A percentile compares a stretch with the other conserved stretches of the same genome.
Conservation (phyloP, 75 land plant species). For the Selaginella moellendorffii region DNA sequence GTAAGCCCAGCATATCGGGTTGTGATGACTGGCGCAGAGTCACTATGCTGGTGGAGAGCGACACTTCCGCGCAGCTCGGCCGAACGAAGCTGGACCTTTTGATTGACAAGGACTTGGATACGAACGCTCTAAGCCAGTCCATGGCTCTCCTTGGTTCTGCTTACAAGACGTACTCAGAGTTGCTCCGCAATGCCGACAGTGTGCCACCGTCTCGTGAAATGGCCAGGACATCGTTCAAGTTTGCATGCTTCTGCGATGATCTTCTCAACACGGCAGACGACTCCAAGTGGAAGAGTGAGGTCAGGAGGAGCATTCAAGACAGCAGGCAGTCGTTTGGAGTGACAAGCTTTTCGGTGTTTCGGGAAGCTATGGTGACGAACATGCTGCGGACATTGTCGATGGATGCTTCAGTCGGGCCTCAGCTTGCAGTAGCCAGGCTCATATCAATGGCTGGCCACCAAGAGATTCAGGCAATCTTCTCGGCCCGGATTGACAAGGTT, state of each 20-base stretch:
- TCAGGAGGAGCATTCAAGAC: constrained; percentile 13
- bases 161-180: constrained; percentile 16
- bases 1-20: constrained; percentile 6
- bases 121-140: constrained; percentile 14
- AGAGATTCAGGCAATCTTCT: constrained; percentile 24
- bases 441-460: constrained; percentile 24
- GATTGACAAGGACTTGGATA: constrained; percentile 6
- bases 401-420: no score
- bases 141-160: constrained; percentile 24
- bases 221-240: constrained; percentile 30
- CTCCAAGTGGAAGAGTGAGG: constrained; percentile 10
- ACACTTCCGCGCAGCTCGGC: constrained; percentile 23
- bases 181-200: not conserved
- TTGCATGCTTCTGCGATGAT: constrained; percentile 43
- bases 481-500: constrained; percentile 8
- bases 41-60: constrained; percentile 22
- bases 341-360: no score
- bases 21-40: constrained; percentile 15
- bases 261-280: constrained; percentile 22
- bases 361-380: no score
- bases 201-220: not conserved
- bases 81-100: constrained; percentile 13
- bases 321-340: no score
- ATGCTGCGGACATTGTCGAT: no score
- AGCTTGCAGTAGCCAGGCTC: constrained; percentile 37